Conservation (phyloP, 2,329 filamentous ascomycete species). For the Sporothrix schenckii region DNA sequence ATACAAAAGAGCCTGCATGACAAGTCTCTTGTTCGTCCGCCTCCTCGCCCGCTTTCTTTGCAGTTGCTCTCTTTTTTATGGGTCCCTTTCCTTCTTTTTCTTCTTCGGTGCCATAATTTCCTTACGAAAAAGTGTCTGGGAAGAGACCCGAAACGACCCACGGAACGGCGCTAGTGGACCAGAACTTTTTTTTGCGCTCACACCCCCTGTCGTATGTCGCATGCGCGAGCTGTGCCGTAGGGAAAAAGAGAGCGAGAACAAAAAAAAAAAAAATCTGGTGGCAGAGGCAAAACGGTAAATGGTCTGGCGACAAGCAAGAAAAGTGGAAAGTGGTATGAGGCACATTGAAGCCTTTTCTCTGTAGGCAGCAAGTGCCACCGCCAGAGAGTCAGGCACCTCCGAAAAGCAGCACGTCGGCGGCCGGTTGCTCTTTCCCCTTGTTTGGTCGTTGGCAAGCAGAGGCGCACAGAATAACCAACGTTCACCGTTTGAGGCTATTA, state of each 20-base stretch:
- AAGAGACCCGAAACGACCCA: slow-evolving; percentile 30
- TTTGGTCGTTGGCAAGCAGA: not conserved
- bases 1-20: slow-evolving; percentile 17
- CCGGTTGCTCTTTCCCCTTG: not conserved
- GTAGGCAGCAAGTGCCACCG: slow-evolving; percentile 3
- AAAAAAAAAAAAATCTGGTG: not conserved
- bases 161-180: slow-evolving; percentile 31
- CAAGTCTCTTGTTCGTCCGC: slow-evolving; percentile 21
- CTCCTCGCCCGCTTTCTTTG: slow-evolving; percentile 19
- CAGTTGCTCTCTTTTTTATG: slow-evolving; percentile 27
- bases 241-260: not conserved
- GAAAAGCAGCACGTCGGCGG: not conserved
- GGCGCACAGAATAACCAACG: not conserved
- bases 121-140: slow-evolving; percentile 28
- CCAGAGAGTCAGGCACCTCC: not conserved
- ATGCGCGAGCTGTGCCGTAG: slow-evolving; percentile 11
- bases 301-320: not conserved
- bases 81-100: slow-evolving; percentile 23
- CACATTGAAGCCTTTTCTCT: no score
- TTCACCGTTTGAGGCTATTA: not conserved
- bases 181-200: slow-evolving; percentile 28
- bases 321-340: not conserved
- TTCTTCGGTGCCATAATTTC: slow-evolving; percentile 25
- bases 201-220: slow-evolving; percentile 27
- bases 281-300: not conserved